Base-by-base conservation (phyloP, 2,329 filamentous ascomycete genomes). In the Ophiocordyceps sinensis region DNA sequence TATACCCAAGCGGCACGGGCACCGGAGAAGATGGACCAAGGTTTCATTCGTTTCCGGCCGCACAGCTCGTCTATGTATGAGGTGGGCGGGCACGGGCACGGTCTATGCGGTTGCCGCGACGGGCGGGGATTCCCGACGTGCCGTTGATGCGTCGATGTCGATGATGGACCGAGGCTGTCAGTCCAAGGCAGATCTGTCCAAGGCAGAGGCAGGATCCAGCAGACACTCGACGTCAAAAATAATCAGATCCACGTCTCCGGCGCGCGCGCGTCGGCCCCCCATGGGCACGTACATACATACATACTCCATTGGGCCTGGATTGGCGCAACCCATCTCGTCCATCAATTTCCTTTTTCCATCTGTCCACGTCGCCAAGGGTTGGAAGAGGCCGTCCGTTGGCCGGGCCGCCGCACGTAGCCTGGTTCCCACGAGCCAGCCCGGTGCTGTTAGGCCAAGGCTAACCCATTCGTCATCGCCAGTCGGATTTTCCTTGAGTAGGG, bases 11-110 rank as follows among this genome's bases (percentile, higher is more conserved):
- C 23, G 23, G 9, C 23, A 26, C 23, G 3, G 23, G 23, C 23
- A 26, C 23, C 23, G 9, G 23, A 26, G 23, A 26, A 7, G 23
- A 26, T 26, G 23, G 1, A 12, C 4, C 37, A 32, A 32, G 14
- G 28, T 30, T 14, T 29, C 37, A 36, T 39, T 39, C 37, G 32
- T 14, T 37, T 31, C 28, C 41, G 41, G 36, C 34, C 37, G 14
- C 32, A 36, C 32, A 36, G 37, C 37, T 37, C 21, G 32, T 39
- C 28, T 39, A 28, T 38, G 40, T 31, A 32, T 10, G 30, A 17
- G 7, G 32, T 34, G 32, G 32, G 32, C 17, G 32, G 8, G 17
- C 7, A 7, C 23, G 23, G 23, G 23, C 23, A 23, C 23, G n/a
- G 32, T 9, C 32, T 15, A 14, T 14, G 32, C 5, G 32, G 32